Evolutionary conservation across 371 early-diverging fungal species (phyloP), one percentile per base, ranked within the genome.

Genomic region (Rhizopus arrhizus): DNA sequence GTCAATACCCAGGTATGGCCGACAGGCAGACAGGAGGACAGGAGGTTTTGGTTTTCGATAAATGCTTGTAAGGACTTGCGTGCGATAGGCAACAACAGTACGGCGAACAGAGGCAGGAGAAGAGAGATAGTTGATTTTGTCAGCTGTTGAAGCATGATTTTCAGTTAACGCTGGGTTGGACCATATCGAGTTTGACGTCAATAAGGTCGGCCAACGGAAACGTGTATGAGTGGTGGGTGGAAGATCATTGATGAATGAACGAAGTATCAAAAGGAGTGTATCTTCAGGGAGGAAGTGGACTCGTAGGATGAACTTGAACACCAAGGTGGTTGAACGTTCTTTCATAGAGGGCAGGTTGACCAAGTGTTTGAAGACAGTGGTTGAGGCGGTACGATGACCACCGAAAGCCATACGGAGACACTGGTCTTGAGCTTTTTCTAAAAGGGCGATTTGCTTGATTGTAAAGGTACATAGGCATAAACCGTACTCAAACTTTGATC

Each of bases 61-160:
- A n/a, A n/a, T n/a, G n/a, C n/a, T n/a, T n/a, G n/a, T n/a, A n/a
- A n/a, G n/a, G n/a, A n/a, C 59, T 3, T 38, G 38, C 1, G 38
- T 36, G 45, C 47, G n/a, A 28, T 48, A 31, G 45, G 51, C 7
- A 36, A 56, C 45, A 13, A 45, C n/a, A 15, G 1, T 45, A 12
- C n/a, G 8, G 8, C 46, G 15, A 7, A 45, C 22, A n/a, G 8
- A 66, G 32, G 71, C 70, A 53, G 72, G 70, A 58, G 72, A 75
- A 4, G 70, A 65, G n/a, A 72, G 72, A 33, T 72, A 50, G 6
- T 16, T 54, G 29, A 36, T 29, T 3, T 16, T 7, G 29, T 62
- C 61, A 7, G 68, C 61, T 38, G 40, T 33, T 35, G 56, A 52
- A 2, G 22, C 1, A 22, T 9, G n/a, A 4, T 13, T 7, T 7